Conservation (phyloP, 2,329 filamentous ascomycete genomes). For the Paraphoma sp. region DNA sequence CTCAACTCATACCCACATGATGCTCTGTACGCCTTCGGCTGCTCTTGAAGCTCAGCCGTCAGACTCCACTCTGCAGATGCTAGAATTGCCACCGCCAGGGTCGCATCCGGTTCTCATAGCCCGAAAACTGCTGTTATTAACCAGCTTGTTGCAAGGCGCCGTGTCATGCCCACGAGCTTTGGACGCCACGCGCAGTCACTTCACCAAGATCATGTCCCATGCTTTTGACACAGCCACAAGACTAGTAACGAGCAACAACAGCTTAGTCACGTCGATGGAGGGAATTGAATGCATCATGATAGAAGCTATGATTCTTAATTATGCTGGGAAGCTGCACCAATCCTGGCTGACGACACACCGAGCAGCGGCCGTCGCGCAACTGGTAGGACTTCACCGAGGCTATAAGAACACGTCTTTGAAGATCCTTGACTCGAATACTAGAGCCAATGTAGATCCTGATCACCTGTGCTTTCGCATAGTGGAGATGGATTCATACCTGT, state of each 20-base stretch:
- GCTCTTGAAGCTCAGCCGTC: constrained; percentile 14
- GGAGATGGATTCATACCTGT: constrained; percentile 48
- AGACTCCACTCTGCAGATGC: constrained; percentile 38
- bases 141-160: constrained; percentile 33
- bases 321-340: constrained; percentile 50
- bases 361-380: constrained; percentile 50
- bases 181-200: constrained; percentile 20
- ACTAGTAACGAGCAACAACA: constrained; percentile 48
- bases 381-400: constrained; percentile 51
- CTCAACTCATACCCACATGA: constrained; percentile 46
- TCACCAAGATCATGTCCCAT: constrained; percentile 34
- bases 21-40: constrained; percentile 44
- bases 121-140: constrained; percentile 41
- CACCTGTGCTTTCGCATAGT: constrained; percentile 51
- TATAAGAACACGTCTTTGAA: constrained; percentile 43
- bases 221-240: constrained; percentile 36
- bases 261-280: constrained; percentile 48
- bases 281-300: constrained; percentile 53
- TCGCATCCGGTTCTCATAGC: constrained; percentile 45
- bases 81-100: constrained; percentile 31
- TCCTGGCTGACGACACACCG: constrained; percentile 50
- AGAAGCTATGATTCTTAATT: constrained; percentile 49
- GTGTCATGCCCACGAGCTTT: constrained; percentile 7
- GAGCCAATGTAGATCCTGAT: constrained; percentile 10
- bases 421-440: constrained; percentile 12